Evolutionary conservation across 208 protist genomes (phyloP), one percentile per base, ranked within the genome.

Genomic region (Leishmania braziliensis): DNA sequence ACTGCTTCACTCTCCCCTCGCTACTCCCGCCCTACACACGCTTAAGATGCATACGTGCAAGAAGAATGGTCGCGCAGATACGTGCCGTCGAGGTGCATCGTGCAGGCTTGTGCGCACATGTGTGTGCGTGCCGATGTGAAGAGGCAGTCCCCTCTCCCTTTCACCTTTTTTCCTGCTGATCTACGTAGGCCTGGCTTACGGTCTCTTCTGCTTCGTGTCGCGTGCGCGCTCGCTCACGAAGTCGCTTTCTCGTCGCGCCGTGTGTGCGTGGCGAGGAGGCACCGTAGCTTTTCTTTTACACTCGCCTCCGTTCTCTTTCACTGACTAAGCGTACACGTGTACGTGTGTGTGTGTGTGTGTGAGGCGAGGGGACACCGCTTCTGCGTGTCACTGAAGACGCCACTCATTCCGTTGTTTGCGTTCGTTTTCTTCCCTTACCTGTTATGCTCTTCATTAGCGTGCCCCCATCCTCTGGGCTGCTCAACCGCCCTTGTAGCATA

Each of bases 121-220:
- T 70, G 65, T 14, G 36, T 26, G 20, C 4, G 18, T 46, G 54
- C 20, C 9, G 33, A 23, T 12, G 39, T 56, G 26, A 16, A 51
- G n/a, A 23, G 33, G 23, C 53, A 26, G 14, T 46, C 73, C 73
- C 4, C 58, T 70, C 16, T 51, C 62, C 12, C 63, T 8, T 18
- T 39, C 33, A 2, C 26, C 73, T 33, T 50, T 65, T 43, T 48
- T 23, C n/a, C 60, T 39, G 50, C 50, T 56, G 36, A 74, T 65
- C 36, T 46, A 33, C 81, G 46, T 85, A 75, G n/a, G 60, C 26
- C 48, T 75, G 63, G 69, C 53, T 79, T 83, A 66, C 58, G 56
- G 76, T 77, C 80, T 74, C 33, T 46, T 82, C 82, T 84, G 33
- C 68, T 58, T 77, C 16, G 18, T 36, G 51, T 84, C 4, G 10